phyloP scores from a whole-genome alignment of 805 yeast genomes.

The Schwanniomyces polymorphus region DNA sequence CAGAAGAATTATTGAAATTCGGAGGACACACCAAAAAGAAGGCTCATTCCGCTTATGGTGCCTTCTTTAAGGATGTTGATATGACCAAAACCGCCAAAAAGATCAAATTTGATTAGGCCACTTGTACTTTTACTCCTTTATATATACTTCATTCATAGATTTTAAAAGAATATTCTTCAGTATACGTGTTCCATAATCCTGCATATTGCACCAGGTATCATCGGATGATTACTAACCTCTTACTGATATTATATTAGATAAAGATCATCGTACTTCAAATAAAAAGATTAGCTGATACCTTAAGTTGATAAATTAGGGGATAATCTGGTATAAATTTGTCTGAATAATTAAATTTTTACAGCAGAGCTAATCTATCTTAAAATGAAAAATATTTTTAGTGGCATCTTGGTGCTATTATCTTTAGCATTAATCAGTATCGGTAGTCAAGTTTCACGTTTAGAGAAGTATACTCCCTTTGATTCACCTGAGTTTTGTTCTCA shows the following conservation, averaged over 20 bases:
- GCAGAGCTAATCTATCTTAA: neutral
- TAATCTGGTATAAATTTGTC: neutral
- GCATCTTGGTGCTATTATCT: neutral
- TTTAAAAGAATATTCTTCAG: slow-evolving; percentile 5
- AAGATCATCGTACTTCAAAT: neutral
- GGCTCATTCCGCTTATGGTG: slow-evolving; percentile 97
- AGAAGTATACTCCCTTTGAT: slow-evolving; percentile 31
- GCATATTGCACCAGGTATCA: neutral
- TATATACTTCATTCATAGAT: slow-evolving; percentile 2
- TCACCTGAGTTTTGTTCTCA: slow-evolving; percentile 46
- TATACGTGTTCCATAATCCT: neutral
- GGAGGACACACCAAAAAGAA: slow-evolving; percentile 98
- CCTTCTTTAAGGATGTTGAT: slow-evolving; percentile 92
- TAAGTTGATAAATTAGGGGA: neutral
- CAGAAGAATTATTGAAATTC: slow-evolving; percentile 89
- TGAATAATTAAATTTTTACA: neutral
- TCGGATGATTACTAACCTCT: slow-evolving; percentile 2
- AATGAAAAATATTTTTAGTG: neutral
- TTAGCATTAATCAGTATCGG: neutral
- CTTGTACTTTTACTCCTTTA: neutral
- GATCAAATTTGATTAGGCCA: slow-evolving; percentile 67
- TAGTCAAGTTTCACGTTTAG: neutral
- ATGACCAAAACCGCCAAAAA: slow-evolving; percentile 82
- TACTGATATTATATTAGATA: neutral
- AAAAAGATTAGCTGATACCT: neutral